Evolutionary conservation across 2,329 filamentous ascomycete species (phyloP), one percentile per base, ranked within the genome.

Genomic region (Byssochlamys sp.): DNA sequence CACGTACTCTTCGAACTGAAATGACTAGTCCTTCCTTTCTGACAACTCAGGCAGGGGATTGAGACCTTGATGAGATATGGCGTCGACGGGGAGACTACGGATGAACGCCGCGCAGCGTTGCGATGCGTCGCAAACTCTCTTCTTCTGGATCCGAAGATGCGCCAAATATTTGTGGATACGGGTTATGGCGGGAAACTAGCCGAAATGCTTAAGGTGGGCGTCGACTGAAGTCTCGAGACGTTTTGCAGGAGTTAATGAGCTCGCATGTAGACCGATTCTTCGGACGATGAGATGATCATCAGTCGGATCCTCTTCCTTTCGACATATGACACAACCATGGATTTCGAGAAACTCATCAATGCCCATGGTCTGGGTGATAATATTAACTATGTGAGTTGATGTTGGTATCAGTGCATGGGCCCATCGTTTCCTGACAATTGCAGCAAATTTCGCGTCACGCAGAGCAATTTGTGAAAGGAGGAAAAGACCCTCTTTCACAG

Each of bases 61-160:
- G 78, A 82, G 58, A 87, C 84, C 52, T 78, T 97, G 50, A 80
- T 84, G 29, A 81, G 78, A 55, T 86, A 92, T 77, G 88, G 87
- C 3, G 89, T 96, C 65, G 81, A 89, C 54, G 84, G 81, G 60
- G 75, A 80, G 27, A 84, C 82, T 2, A 76, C 76, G 29, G 80
- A 80, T 7, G 84, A 86, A 1, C 87, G 88, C 2, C 84, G 86
- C 58, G 89, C 91, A 67, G 91, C 85, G 1, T 77, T 96, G 45
- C 83, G 90, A 65, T 91, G 90, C 64, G 74, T 97, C 53, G 91
- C 90, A 65, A 97, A 97, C 72, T 85, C 90, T 7, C 76, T 96
- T 66, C 78, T 95, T 0, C 80, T 95, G 19, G 80, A 85, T 60
- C 77, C 82, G 9, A 78, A 82, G 48, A 86, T 87, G 49, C 83